Evolutionary conservation across 495 filamentous ascomycete genomes (phyloP), one percentile per base, ranked within the genome.

Genomic region (Xylaria scruposa): DNA sequence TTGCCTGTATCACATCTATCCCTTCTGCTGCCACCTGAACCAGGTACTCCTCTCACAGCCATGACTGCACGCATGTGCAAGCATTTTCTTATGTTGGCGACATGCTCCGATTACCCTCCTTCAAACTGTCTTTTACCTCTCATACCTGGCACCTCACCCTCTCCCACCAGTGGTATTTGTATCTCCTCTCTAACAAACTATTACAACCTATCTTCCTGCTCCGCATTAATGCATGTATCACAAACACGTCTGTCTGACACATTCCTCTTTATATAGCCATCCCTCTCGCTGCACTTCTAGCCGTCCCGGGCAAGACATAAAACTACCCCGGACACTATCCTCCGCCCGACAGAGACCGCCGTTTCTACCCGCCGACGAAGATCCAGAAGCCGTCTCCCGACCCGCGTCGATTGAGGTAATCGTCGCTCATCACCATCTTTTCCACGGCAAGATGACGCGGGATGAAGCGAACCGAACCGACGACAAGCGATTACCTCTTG

Each of bases 361-460:
- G 51, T 54, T 26, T 54, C 51, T 26, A 54, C 9, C 51, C 15
- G 29, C 9, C 51, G 51, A 54, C 51, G 51, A 31, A 15, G 51
- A 54, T 54, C 15, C 47, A 46, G 4, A 54, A 21, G 51, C 21
- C 12, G 51, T 21, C 51, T 54, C 51, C 21, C 51, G 51, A 54
- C 51, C 51, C 51, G 51, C 51, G 51, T 9, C 51, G 51, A 54
- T 2, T 29, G 51, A 26, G 51, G 51, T 54, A 54, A 26, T 54
- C 51, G 51, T 54, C 51, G 51, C 51, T 54, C 51, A 54, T 29
- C 51, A 54, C 51, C 51, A 54, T 54, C 51, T 54, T 54, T 54
- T 24, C 5, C 3, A 12, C 51, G 51, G 12, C 51, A 54, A 54
- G 51, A 54, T 54, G 51, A 26, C 51, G 51, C 21, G 21, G 21